Evolutionary conservation across 1,139 yeast genomes (phyloP).

Genomic region (Waltiozyma solani): DNA sequence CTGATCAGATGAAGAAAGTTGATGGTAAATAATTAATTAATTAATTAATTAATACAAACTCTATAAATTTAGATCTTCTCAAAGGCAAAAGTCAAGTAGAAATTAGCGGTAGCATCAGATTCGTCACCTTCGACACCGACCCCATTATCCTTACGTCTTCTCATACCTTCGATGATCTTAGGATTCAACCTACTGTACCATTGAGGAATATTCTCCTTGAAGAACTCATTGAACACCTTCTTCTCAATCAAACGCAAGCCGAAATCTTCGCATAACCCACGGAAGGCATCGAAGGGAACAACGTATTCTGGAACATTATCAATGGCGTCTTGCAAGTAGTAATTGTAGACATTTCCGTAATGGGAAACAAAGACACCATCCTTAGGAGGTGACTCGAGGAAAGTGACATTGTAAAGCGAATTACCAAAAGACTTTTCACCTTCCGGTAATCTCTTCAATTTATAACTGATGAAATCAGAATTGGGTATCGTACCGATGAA

Average conservation of each 20-base stretch:
- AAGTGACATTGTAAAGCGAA: slow-evolving; percentile 68
- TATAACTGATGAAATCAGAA: slow-evolving; percentile 69
- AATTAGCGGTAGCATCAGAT: slow-evolving; percentile 72
- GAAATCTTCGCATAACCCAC: slow-evolving; percentile 77
- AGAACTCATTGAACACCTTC: slow-evolving; percentile 75
- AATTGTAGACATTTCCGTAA: slow-evolving; percentile 76
- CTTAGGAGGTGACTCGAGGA: slow-evolving; percentile 64
- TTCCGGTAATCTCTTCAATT: slow-evolving; percentile 39
- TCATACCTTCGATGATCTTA: slow-evolving; percentile 59
- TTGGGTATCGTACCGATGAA: slow-evolving; percentile 95
- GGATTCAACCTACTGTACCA: slow-evolving; percentile 52
- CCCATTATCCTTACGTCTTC: slow-evolving; percentile 57
- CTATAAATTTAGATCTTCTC: slow-evolving; percentile 30
- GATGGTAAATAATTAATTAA: too few relatives aligned
- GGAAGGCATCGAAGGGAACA: slow-evolving; percentile 87
- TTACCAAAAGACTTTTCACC: slow-evolving; percentile 71
- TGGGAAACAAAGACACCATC: slow-evolving; percentile 67
- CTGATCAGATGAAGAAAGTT: too few relatives aligned
- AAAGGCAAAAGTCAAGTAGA: slow-evolving; percentile 74
- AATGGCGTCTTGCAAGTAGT: slow-evolving; percentile 84
- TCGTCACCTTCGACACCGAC: slow-evolving; percentile 87
- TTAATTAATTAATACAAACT: not conserved
- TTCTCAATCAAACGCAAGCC: slow-evolving; percentile 64
- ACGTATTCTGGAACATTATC: slow-evolving; percentile 95
- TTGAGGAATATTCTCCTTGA: slow-evolving; percentile 66